Base-by-base conservation (phyloP, 371 early-diverging fungal genomes). In the Lichtheimia corymbifera region DNA sequence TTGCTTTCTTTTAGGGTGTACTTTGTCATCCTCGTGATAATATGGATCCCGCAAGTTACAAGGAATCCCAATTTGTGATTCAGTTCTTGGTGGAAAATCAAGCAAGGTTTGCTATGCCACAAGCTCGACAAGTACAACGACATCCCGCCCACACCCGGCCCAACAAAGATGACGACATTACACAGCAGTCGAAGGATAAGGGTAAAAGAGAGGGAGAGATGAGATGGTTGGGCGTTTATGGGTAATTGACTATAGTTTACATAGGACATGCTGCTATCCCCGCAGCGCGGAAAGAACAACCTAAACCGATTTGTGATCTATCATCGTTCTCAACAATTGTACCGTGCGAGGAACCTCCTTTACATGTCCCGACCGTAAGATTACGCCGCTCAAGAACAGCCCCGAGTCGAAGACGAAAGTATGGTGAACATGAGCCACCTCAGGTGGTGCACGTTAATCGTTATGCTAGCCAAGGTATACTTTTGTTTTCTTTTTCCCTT, bases 1-100 rank as follows among this genome's bases (percentile, higher is more conserved):
- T 35, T 49, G 25, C 15, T 17, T 7, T n/a, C 22, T 14, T 56
- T 17, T 61, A 68, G 28, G 76, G 79, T 22, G 76, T 82, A 17
- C 62, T 84, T 1, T 77, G 72, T 1, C 81, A 79, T 53, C 82
- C 82, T 17, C 62, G 71, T 51, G 79, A 84, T 52, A 69, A 73
- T 50, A 67, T 79, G 74, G 72, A 72, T 3, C 85, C 85, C n/a
- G 74, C 71, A 42, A 69, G 79, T 50, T 85, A 82, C 56, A 76
- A 79, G 59, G 70, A 70, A 12, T 79, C 81, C 4, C 75, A 77
- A 20, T 59, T 65, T 11, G 85, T 85, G 28, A 53, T 85, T 4
- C 79, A 76, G 40, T 83, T 79, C 47, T 50, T 85, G 4, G 77
- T 83, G 50, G 70, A 76, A 50, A 60, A 79, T 58, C 83, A 83